Base-by-base conservation (phyloP, 805 yeast species). In the Lipomyces orientalis region DNA sequence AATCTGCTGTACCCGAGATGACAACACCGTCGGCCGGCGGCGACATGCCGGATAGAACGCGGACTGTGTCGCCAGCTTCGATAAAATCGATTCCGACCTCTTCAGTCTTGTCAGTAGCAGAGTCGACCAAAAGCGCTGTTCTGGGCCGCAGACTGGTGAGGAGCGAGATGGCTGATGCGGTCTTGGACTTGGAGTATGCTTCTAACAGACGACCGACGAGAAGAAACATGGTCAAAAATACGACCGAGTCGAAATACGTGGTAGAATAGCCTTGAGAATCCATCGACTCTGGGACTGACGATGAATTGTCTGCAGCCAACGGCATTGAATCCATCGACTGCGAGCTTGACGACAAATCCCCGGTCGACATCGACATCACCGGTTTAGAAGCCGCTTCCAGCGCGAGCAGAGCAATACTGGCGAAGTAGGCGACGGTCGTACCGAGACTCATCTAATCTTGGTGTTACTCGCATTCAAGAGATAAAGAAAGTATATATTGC, bases 21-120 rank as follows among this genome's bases (percentile, higher is more conserved):
- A 94, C 77, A 2, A 91, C 81, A 33, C 90, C 86, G 78, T 94
- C 99, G 0, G 94, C 93, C 0, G 97, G 96, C 22, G 79, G 78
- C 7, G 80, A 74, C 73, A 75, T 75, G n/a, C 83, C 83, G 1
- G 81, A 78, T 9, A 74, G 62, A 9, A 81, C 75, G 16, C 73
- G 70, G 0, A 93, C 82, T 54, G 89, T 87, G 76, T 95, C 99
- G 68, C 98, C 97, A 1, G 97, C 91, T 76, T 94, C 97, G 39
- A 94, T 79, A 60, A 84, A 70, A 63, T 80, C 81, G 5, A 78
- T 64, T 1, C 75, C 70, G 8, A 76, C 70, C 19, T 63, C 67
- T 34, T 66, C 68, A 10, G 72, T 58, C 43, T 33, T 62, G 62
- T 60, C 73, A 22, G 72, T 68, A 22, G 68, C 72, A 2, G 68